These are phyloP conservation scores for Dillenia suffruticosa DNA, from an alignment of 164 flowering plant genomes.

Conservation along the genomic window DNA sequence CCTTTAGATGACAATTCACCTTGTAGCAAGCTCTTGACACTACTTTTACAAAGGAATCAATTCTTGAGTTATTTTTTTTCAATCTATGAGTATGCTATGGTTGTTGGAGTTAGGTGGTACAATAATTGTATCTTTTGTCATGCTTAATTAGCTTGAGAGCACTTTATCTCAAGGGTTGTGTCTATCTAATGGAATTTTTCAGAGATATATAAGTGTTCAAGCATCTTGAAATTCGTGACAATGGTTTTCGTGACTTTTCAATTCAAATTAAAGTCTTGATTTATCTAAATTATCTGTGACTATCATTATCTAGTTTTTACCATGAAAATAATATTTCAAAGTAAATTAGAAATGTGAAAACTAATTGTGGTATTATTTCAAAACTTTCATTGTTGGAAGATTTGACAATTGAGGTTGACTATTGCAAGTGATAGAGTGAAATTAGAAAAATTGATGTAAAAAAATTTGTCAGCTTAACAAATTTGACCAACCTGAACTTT, in stretches of 20 bases:
- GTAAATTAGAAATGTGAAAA: neutral
- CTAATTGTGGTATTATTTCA: constrained; percentile 1
- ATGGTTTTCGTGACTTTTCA: neutral
- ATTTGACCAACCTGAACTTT: constrained; percentile 7
- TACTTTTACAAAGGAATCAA: constrained; percentile 19
- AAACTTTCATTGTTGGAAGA: constrained; percentile 12
- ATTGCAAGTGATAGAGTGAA: neutral
- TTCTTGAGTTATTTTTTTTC: constrained; percentile 20
- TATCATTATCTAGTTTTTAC: neutral
- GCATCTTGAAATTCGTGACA: constrained; percentile 12
- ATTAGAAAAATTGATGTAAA: neutral
- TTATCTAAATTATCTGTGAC: constrained; percentile 9
- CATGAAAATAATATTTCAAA: neutral
- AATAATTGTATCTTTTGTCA: constrained; percentile 13
- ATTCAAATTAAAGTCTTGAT: neutral
- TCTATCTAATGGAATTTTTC: no score
- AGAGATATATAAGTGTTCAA: constrained; percentile 1
- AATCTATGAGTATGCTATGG: constrained; percentile 15
- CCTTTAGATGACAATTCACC: constrained; percentile 17
- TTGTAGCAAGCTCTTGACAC: constrained; percentile 13
- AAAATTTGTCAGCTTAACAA: constrained; percentile 4
- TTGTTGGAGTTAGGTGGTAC: constrained; percentile 17
- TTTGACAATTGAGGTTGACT: constrained; percentile 13
- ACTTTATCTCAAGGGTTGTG: constrained; percentile 21
- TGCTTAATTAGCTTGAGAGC: constrained; percentile 11